Percentiles rank a stretch among this genome's conserved stretches.
These are phyloP conservation scores for Cylindricascospora bacillispora DNA, from an alignment of 1,139 yeast genomes.

Conservation along the genomic window DNA sequence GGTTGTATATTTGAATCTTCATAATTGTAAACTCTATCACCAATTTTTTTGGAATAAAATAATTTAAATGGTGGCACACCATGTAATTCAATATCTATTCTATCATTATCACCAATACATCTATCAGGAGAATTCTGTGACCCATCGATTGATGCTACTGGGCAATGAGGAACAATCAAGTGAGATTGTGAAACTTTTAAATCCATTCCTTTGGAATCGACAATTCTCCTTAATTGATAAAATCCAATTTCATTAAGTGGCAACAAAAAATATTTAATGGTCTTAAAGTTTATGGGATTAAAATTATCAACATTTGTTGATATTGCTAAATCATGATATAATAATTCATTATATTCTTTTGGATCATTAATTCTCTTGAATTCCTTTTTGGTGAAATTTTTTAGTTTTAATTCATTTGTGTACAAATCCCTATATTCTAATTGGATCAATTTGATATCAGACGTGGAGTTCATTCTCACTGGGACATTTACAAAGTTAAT, in stretches of 20 bases:
- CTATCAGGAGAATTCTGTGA: slow-evolving; percentile 30
- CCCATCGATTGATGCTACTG: slow-evolving; percentile 40
- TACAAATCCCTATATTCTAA: slow-evolving; percentile 48
- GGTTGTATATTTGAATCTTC: slow-evolving; percentile 39
- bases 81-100: slow-evolving; percentile 41
- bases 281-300: slow-evolving; percentile 7
- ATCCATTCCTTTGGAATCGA: slow-evolving; percentile 50
- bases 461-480: slow-evolving; percentile 68
- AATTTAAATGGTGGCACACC: slow-evolving; percentile 73
- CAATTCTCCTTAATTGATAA: slow-evolving; percentile 53
- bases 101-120: slow-evolving; percentile 52
- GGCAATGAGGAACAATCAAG: slow-evolving; percentile 64
- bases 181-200: slow-evolving; percentile 56
- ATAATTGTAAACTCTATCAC: slow-evolving; percentile 34
- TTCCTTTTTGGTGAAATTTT: slow-evolving; percentile 47
- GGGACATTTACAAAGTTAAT: slow-evolving; percentile 40
- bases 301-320: slow-evolving; percentile 10
- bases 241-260: slow-evolving; percentile 62
- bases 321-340: slow-evolving; percentile 23
- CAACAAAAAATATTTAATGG: slow-evolving; percentile 35
- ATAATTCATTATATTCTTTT: slow-evolving; percentile 23
- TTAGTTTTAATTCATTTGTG: slow-evolving; percentile 34
- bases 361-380: slow-evolving; percentile 33
- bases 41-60: slow-evolving; percentile 43
- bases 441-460: slow-evolving; percentile 57